These are phyloP conservation scores for Nicotiana otophora DNA, from an alignment of 257 asterid genomes.

Conservation along the genomic window DNA sequence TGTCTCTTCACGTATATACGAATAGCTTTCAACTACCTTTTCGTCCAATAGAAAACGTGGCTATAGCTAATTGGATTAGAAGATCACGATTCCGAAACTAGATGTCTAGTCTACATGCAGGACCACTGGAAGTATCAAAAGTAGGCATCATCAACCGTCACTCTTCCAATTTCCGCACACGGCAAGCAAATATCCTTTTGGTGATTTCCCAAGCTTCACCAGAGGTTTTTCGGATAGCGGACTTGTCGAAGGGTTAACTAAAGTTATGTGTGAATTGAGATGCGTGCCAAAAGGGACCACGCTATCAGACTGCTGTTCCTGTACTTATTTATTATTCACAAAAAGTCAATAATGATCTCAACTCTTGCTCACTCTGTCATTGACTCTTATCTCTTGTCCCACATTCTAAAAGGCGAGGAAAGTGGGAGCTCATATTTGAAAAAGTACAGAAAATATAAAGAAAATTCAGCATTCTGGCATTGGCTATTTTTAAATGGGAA, in stretches of 20 bases:
- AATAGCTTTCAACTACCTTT: background rate
- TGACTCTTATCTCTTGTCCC: background rate
- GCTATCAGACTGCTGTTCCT: background rate
- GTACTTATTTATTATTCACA: background rate
- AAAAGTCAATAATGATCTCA: slow-evolving; percentile 13
- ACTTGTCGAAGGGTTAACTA: slow-evolving; percentile 9
- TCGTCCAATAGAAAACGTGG: background rate
- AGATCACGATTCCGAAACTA: slow-evolving; percentile 13
- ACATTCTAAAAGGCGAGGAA: background rate
- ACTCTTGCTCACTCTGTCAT: background rate
- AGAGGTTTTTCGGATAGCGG: slow-evolving; percentile 15
- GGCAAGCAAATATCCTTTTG: slow-evolving; percentile 29
- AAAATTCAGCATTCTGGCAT: too few species aligned
- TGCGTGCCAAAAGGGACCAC: slow-evolving; percentile 34
- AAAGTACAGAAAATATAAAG: background rate
- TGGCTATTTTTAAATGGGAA: too few species aligned
- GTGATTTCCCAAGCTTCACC: slow-evolving; percentile 1
- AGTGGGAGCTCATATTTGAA: background rate
- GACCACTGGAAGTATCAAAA: slow-evolving; percentile 26
- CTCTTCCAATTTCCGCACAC: slow-evolving; percentile 16
- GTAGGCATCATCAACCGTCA: slow-evolving; percentile 28
- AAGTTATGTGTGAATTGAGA: slow-evolving; percentile 22
- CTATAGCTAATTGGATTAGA: slow-evolving; percentile 10
- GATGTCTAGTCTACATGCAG: slow-evolving; percentile 17
- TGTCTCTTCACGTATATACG: background rate